Evolutionary conservation across 139 green algal species (phyloP), one percentile per base, ranked within the genome.

Genomic region (Chlorella sp.): DNA sequence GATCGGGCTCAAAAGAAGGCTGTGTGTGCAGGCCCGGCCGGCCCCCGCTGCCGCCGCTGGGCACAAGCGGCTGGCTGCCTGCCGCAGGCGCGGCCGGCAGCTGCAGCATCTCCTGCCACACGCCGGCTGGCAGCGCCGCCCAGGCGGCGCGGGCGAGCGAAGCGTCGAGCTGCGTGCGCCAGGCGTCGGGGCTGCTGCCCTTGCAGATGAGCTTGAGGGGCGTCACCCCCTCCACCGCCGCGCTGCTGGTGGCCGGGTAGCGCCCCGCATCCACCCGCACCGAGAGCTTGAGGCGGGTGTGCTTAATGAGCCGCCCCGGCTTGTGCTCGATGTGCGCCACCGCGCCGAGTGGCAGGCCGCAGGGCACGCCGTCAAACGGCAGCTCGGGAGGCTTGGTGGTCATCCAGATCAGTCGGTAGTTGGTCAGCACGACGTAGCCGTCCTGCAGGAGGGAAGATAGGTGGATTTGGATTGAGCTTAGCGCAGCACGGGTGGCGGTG

Each of bases 361-460:
- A 85, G 14, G 80, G 74, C 74, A 79, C 66, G 43, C 74, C 74
- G 1, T 0, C 27, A 0, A 67, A 33, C 42, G n/a, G 23, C 61
- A 43, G 66, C 51, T 36, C 1, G 25, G 38, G 23, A 25, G 62
- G 41, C 19, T 33, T 14, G 76, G 41, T 69, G 59, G 6, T 38
- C 33, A 78, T 3, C 80, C 80, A 85, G 23, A 85, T 71, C 17
- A 85, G 55, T 23, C 78, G 60, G 58, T 81, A 78, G n/a, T 64
- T 75, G 58, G 80, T 85, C 27, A 85, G 41, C 8, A 80, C 43
- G 15, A 70, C 76, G 27, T 76, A 68, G 3, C 80, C 80, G 19
- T 48, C 76, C 79, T 84, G 76, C n/a, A 0, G 33, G 5, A 14
- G 21, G n/a, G 29, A 29, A 2, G 19, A 7, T 27, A 61, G 19